phyloP scores from a whole-genome alignment of 1,139 yeast genomes.

The Petasospora fabianii region DNA sequence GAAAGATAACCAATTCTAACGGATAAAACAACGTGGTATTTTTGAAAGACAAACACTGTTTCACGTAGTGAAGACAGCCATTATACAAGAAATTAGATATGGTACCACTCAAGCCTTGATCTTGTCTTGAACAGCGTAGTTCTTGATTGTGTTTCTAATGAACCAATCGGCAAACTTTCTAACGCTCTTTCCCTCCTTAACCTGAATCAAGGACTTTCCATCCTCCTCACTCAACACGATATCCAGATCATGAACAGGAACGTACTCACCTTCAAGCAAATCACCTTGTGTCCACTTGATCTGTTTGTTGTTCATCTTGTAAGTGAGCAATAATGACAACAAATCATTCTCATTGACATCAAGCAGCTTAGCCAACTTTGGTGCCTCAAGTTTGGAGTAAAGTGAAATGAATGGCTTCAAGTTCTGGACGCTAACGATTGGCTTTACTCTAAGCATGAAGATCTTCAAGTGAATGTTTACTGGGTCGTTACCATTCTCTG shows the following conservation, averaged over 20 bases:
- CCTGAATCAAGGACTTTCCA: constrained; percentile 33
- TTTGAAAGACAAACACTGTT: neutral
- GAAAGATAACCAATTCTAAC: too few species aligned
- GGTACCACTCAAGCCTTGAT: constrained; percentile 12
- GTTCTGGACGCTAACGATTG: constrained; percentile 36
- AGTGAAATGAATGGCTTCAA: constrained; percentile 42
- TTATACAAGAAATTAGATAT: neutral
- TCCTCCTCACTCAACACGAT: constrained; percentile 38
- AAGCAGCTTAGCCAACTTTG: constrained; percentile 39
- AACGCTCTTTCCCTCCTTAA: constrained; percentile 41
- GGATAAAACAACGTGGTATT: neutral
- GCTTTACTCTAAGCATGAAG: constrained; percentile 40
- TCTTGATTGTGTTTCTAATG: constrained; percentile 42
- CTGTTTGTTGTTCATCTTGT: constrained; percentile 43
- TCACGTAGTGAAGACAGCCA: neutral
- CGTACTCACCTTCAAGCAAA: constrained; percentile 37
- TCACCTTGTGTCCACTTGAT: constrained; percentile 41
- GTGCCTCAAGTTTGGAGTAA: constrained; percentile 42
- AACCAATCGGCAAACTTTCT: constrained; percentile 49
- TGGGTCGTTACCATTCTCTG: constrained; percentile 38
- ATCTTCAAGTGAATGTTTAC: constrained; percentile 39
- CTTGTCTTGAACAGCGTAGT: constrained; percentile 39
- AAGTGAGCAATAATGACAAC: constrained; percentile 34
- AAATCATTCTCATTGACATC: constrained; percentile 33
- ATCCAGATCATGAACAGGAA: constrained; percentile 41